phyloP scores from a whole-genome alignment of 2,329 filamentous ascomycete genomes.

The Hypocreales sp. region DNA sequence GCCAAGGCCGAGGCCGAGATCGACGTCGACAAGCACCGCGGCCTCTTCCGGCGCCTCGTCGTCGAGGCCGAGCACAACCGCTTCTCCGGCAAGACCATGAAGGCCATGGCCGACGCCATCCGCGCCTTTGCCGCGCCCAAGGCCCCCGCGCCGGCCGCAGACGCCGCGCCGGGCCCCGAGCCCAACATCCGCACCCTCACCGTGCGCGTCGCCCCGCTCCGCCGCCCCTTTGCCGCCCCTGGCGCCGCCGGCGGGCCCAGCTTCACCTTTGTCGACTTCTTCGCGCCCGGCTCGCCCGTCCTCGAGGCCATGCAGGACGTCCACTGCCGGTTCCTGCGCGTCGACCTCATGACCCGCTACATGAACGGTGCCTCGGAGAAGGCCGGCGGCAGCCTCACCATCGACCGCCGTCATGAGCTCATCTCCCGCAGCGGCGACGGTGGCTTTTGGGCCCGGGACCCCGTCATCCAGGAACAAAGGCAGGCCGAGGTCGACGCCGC shows the following conservation, averaged over 20 bases:
- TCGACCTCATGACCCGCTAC: conserved; percentile 16
- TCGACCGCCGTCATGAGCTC: conserved; percentile 6
- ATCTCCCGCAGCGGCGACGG: not conserved
- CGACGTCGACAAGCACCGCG: conserved; percentile 18
- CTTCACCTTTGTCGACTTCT: conserved; percentile 22
- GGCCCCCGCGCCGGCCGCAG: not conserved
- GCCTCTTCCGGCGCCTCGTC: conserved; percentile 23
- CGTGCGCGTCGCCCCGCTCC: conserved; percentile 21
- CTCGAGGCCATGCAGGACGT: conserved; percentile 15
- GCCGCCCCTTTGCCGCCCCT: too few species aligned
- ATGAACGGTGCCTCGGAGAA: not conserved
- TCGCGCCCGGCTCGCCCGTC: conserved; percentile 13
- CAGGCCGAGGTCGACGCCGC: not conserved
- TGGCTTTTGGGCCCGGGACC: conserved; percentile 7
- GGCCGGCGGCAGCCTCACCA: conserved; percentile 3
- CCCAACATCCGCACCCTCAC: conserved; percentile 23
- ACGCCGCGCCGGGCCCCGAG: conserved; percentile 1
- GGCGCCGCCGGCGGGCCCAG: not conserved
- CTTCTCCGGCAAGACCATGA: conserved; percentile 8
- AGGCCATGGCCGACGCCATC: conserved; percentile 20
- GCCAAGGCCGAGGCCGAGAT: conserved; percentile 8
- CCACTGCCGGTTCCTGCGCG: conserved; percentile 17
- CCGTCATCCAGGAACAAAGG: conserved; percentile 3
- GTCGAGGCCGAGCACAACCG: conserved; percentile 28
- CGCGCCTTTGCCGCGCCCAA: conserved; percentile 13